These are phyloP conservation scores for Beauveria medogensis DNA, from an alignment of 2,329 filamentous ascomycete genomes.

Conservation along the genomic window DNA sequence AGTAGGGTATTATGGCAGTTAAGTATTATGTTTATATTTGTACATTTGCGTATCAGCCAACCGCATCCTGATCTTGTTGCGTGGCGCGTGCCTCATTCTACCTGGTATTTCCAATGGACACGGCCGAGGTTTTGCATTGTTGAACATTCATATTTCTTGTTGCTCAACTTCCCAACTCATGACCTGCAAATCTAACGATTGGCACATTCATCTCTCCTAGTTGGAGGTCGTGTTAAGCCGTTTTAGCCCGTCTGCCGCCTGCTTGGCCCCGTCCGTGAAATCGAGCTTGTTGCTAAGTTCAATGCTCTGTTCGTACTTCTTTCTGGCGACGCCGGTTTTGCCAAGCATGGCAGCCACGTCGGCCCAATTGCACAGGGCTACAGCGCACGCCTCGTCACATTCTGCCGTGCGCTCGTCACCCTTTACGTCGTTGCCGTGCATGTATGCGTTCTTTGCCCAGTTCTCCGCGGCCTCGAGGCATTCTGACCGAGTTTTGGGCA, in stretches of 20 bases:
- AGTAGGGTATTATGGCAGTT: neutral
- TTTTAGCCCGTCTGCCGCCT: constrained; percentile 44
- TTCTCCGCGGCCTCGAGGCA: constrained; percentile 62
- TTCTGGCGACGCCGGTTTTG: constrained; percentile 54
- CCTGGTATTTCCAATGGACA: neutral
- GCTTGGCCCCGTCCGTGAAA: constrained; percentile 42
- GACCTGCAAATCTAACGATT: neutral
- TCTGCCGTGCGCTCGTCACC: constrained; percentile 63
- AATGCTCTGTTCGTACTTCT: constrained; percentile 61
- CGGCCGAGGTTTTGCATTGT: neutral
- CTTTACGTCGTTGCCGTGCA: constrained; percentile 55
- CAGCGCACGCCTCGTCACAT: constrained; percentile 76
- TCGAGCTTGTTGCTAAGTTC: constrained; percentile 48
- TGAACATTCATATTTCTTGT: neutral
- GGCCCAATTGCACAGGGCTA: constrained; percentile 78
- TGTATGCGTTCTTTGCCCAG: constrained; percentile 73
- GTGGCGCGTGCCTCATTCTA: neutral
- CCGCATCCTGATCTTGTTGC: neutral
- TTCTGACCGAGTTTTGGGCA: constrained; percentile 43
- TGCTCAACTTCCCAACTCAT: too few relatives aligned
- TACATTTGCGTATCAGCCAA: neutral
- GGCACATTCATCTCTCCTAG: neutral
- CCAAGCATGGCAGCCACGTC: constrained; percentile 74
- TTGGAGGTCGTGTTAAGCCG: constrained; percentile 17
- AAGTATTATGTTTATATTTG: neutral